Evolutionary conservation across 148 eudicot species (phyloP).

Genomic region (Limonium bicolor): DNA sequence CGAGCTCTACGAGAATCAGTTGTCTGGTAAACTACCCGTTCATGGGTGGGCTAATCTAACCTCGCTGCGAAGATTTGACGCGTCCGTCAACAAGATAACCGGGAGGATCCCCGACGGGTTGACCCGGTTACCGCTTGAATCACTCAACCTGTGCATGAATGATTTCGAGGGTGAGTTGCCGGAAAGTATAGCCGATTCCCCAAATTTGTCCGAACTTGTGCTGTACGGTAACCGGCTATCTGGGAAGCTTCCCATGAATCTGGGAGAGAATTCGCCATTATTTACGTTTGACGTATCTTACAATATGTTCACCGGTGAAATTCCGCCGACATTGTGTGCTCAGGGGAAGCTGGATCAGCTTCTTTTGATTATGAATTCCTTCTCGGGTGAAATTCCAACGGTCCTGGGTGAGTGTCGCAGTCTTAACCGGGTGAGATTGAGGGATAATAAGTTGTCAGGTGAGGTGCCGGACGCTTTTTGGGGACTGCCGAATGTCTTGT

Average conservation of each 20-base stretch:
- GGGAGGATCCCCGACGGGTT: slow-evolving; percentile 51
- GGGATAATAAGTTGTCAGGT: slow-evolving; percentile 43
- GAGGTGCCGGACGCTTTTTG: slow-evolving; percentile 43
- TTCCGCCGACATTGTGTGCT: slow-evolving; percentile 40
- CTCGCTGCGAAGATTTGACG: slow-evolving; percentile 32
- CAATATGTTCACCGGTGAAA: slow-evolving; percentile 34
- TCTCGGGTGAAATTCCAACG: slow-evolving; percentile 51
- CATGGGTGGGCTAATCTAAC: slow-evolving; percentile 49
- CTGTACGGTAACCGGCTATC: slow-evolving; percentile 34
- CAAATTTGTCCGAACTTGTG: slow-evolving; percentile 51
- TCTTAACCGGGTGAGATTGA: slow-evolving; percentile 39
- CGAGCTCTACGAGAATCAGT: slow-evolving; percentile 51
- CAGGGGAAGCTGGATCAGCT: slow-evolving; percentile 39
- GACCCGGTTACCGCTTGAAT: slow-evolving; percentile 33
- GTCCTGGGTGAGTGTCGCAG: slow-evolving; percentile 34
- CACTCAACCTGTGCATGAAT: slow-evolving; percentile 51
- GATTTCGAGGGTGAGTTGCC: slow-evolving; percentile 40
- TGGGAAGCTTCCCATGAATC: slow-evolving; percentile 43
- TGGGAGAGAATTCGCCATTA: slow-evolving; percentile 56
- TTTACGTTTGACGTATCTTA: slow-evolving; percentile 38
- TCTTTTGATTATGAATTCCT: slow-evolving; percentile 31
- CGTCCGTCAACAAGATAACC: slow-evolving; percentile 35
- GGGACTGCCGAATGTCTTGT: slow-evolving; percentile 49
- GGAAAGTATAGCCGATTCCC: slow-evolving; percentile 28
- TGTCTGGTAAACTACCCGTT: slow-evolving; percentile 44